phyloP scores from a whole-genome alignment of 257 asterid genomes.

The Datura wrightii region DNA sequence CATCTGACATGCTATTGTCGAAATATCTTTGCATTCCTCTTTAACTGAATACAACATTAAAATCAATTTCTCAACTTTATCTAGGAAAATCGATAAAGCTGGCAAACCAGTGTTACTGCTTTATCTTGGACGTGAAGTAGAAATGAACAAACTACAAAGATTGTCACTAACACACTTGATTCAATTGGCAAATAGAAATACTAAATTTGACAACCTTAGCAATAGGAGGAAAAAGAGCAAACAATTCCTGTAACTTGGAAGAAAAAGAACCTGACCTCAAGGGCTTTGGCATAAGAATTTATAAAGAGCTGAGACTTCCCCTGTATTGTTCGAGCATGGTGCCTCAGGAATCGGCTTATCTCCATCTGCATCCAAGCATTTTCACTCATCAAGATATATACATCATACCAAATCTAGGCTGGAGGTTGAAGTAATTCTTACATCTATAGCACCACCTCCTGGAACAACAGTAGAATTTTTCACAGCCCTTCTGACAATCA shows the following conservation, averaged over 20 bases:
- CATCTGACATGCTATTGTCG: too few species aligned
- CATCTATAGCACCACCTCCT: conserved; percentile 97
- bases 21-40: too few species aligned
- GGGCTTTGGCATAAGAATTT: conserved; percentile 87
- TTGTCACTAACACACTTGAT: too few species aligned
- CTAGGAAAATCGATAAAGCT: too few species aligned
- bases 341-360: conserved; percentile 83
- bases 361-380: conserved; percentile 66
- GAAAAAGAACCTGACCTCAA: conserved; percentile 59
- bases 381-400: background rate
- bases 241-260: background rate
- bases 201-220: background rate
- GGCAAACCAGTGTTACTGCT: too few species aligned
- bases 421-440: conserved; percentile 45
- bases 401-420: background rate
- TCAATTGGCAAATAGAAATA: background rate
- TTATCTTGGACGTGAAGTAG: too few species aligned
- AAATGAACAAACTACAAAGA: too few species aligned
- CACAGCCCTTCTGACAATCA: conserved; percentile 86
- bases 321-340: conserved; percentile 83
- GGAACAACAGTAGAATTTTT: conserved; percentile 89
- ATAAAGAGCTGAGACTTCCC: conserved; percentile 89
- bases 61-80: too few species aligned
- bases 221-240: background rate
- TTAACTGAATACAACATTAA: too few species aligned